Evolutionary conservation across 257 asterid genomes (phyloP), one percentile per base, ranked within the genome.

Genomic region (Solanum chiquidenum): DNA sequence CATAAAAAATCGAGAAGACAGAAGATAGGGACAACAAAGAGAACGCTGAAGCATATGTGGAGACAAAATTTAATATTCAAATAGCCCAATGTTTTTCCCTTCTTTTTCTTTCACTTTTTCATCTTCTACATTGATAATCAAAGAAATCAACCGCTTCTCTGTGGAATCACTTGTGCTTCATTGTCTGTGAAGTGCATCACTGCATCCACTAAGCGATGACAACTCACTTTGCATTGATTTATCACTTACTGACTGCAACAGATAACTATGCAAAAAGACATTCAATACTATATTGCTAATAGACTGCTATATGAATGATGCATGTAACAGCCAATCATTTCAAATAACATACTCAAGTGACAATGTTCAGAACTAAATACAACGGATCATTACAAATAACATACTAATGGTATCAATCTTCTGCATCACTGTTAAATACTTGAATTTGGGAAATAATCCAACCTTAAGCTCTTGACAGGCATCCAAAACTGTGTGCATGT

Each of bases 381-480:
- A 79, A 44, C 23, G 10, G 62, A 44, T 14, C 84, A 79, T 44
- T 80, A 49, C 85, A 31, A 80, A 29, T 80, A 80, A 46, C 85
- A 80, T 18, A 29, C 44, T 80, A 80, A 49, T 46, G 42, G 20
- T 49, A 80, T 80, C 85, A 27, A 80, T 44, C 4, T 27, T 44
- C 13, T 46, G 69, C 46, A 62, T 35, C 82, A 40, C 52, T 33
- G 64, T 46, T 18, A 13, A 87, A 69, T 72, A 42, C 60, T 83
- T 58, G 83, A 83, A 71, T 72, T 40, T 23, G 55, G 64, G 25
- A 90, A 40, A 25, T 88, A 87, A 66, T 68, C 92, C 83, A 86
- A 95, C 99, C 99, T 97, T 94, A 86, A 94, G 89, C 89, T 97
- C 98, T 90, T 94, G 95, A 89, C 98, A 96, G 76, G 90, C 93